Base-by-base conservation (phyloP, 2,329 filamentous ascomycete genomes). In the Fusarium subglutinans region DNA sequence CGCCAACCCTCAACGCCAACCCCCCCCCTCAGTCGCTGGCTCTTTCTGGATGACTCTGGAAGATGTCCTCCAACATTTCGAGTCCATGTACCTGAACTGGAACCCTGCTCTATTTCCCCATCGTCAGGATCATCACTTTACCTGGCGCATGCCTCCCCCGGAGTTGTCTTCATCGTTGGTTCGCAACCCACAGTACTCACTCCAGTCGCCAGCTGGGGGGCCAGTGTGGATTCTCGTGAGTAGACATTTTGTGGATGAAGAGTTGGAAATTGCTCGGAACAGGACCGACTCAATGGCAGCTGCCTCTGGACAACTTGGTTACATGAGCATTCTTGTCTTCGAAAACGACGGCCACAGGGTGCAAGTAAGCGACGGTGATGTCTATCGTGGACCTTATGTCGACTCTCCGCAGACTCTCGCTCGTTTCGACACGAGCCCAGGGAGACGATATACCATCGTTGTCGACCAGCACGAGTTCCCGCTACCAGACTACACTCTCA, bases 61-160 rank as follows among this genome's bases (percentile, higher is more conserved):
- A 76, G 93, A 95, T 73, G 91, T 98, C 8, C 89, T 94, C 41
- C 95, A 98, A 78, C 92, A 98, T 79, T 99, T 98, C 73, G 95
- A 98, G 80, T 97, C 95, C 24, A 90, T 99, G 75, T 99, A 98
- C 81, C 87, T 99, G 62, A 99, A 98, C 83, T 99, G 96, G 96
- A 98, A 98, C 74, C 95, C 96, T 0, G 88, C 89, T 2, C 86
- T 98, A 2, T 99, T 99, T 82, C 86, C 86, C 4, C 85, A 93
- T 79, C 91, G 95, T 14, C 92, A 98, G 81, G 95, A 99, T 77
- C 90, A 95, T 63, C 96, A 99, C 82, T 97, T 98, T 79, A 87
- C 88, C 5, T 99, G 96, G 96, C 87, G 92, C 5, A 83, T 90
- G 41, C 86, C 89, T 15, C 84, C 87, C 26, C 81, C 80, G 37